phyloP scores from a whole-genome alignment of 306 rosid genomes.

The Vachellia pachyceras region DNA sequence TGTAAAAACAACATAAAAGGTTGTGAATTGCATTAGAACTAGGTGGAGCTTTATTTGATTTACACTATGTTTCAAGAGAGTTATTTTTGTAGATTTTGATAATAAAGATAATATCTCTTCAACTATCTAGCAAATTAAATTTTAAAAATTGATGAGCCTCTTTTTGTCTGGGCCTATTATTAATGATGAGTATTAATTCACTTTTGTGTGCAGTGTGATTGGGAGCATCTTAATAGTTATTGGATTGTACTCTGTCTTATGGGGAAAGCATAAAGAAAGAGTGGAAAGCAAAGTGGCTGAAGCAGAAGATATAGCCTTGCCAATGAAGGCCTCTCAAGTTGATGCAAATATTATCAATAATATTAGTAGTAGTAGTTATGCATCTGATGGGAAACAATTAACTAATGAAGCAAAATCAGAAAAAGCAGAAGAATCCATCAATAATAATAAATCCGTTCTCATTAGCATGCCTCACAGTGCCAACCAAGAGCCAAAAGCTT shows the following conservation, averaged over 20 bases:
- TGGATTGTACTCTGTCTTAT: slow-evolving; percentile 77
- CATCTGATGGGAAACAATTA: slow-evolving; percentile 16
- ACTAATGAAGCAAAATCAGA: slow-evolving; percentile 12
- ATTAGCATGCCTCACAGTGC: slow-evolving; percentile 36
- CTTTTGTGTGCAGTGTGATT: slow-evolving; percentile 55
- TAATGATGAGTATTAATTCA: neutral
- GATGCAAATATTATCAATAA: slow-evolving; percentile 32
- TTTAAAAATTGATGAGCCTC: no score
- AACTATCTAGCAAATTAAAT: no score
- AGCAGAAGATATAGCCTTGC: slow-evolving; percentile 49
- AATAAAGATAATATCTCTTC: neutral
- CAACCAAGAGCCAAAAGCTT: slow-evolving; percentile 24
- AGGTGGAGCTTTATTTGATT: neutral
- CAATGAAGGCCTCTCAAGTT: slow-evolving; percentile 45
- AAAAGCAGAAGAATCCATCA: slow-evolving; percentile 23
- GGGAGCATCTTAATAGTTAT: slow-evolving; percentile 67
- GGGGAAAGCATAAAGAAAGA: slow-evolving; percentile 88
- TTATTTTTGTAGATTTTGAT: neutral
- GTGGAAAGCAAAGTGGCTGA: slow-evolving; percentile 48
- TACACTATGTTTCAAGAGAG: neutral
- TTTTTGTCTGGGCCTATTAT: neutral
- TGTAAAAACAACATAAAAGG: neutral
- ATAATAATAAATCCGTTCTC: slow-evolving; percentile 35
- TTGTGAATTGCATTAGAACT: neutral
- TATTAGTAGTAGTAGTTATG: no score